These are phyloP conservation scores for Cyberlindnera xishuangbannaensis DNA, from an alignment of 805 yeast genomes.

Conservation along the genomic window DNA sequence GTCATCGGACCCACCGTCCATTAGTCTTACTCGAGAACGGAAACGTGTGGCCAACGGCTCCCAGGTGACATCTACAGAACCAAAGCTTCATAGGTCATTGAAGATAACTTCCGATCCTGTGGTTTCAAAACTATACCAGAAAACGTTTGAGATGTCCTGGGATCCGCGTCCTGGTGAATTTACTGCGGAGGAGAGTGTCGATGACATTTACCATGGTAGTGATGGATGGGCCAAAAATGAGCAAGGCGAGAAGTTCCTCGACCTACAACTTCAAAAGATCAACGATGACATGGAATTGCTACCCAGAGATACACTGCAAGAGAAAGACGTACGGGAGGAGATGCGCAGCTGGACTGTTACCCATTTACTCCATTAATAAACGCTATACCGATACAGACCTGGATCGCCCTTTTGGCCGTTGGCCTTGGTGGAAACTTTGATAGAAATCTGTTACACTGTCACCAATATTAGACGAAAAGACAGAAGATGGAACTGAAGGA, in stretches of 20 bases:
- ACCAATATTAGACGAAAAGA: too few species aligned
- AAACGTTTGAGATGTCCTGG: conserved; percentile 57
- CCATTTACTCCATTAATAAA: conserved; percentile 4
- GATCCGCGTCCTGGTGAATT: conserved; percentile 50
- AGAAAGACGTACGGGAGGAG: conserved; percentile 29
- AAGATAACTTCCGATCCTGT: conserved; percentile 38
- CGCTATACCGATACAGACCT: too few species aligned
- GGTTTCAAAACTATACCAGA: conserved; percentile 43
- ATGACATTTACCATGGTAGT: conserved; percentile 69
- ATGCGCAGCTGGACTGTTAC: conserved; percentile 37
- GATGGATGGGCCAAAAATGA: conserved; percentile 57
- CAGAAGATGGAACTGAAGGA: too few species aligned
- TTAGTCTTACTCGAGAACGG: conserved; percentile 4
- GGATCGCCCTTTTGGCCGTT: too few species aligned
- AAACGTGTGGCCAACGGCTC: conserved; percentile 7
- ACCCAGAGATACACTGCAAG: conserved; percentile 14
- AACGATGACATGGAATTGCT: background rate
- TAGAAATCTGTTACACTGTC: too few species aligned
- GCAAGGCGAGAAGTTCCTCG: conserved; percentile 37
- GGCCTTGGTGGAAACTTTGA: too few species aligned
- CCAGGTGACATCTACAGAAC: conserved; percentile 8
- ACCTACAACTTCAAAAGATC: conserved; percentile 21
- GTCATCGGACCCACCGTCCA: conserved; percentile 4
- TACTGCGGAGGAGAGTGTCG: conserved; percentile 65
- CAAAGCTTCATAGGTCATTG: conserved; percentile 11